Evolutionary conservation across 345 rosid species (phyloP).

Genomic region (Aurinia saxatilis): DNA sequence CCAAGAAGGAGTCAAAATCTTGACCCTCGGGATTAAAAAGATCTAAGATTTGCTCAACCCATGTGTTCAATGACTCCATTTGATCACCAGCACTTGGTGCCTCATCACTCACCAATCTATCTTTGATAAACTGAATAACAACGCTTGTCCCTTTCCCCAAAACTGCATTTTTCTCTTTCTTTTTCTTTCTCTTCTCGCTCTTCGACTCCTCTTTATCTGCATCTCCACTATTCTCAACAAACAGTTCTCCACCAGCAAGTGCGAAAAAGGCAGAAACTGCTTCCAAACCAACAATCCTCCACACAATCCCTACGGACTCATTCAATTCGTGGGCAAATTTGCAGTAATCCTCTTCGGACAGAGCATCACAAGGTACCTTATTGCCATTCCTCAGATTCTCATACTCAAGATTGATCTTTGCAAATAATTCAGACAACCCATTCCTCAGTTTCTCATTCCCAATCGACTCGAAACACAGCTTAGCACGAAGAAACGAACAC

Average conservation of each 20-base stretch:
- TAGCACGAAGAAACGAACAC: slow-evolving; percentile 42
- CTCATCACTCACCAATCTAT: slow-evolving; percentile 35
- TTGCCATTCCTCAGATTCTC: slow-evolving; percentile 23
- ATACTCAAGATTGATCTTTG: slow-evolving; percentile 16
- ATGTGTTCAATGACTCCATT: slow-evolving; percentile 32
- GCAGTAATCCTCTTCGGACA: slow-evolving; percentile 34
- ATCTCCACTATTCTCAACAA: slow-evolving; percentile 32
- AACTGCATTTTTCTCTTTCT: slow-evolving; percentile 61
- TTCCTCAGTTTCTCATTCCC: slow-evolving; percentile 30
- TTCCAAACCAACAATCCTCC: slow-evolving; percentile 80
- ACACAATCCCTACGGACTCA: slow-evolving; percentile 37
- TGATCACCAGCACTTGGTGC: slow-evolving; percentile 22
- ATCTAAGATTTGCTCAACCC: slow-evolving; percentile 35
- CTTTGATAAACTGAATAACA: slow-evolving; percentile 60
- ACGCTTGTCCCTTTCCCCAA: slow-evolving; percentile 69
- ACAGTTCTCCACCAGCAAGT: slow-evolving; percentile 52
- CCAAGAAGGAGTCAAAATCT: slow-evolving; percentile 43
- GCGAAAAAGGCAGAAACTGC: slow-evolving; percentile 50
- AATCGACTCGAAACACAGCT: slow-evolving; percentile 36
- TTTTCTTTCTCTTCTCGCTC: slow-evolving; percentile 48
- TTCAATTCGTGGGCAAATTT: slow-evolving; percentile 47
- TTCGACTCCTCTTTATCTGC: slow-evolving; percentile 33
- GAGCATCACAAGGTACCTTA: slow-evolving; percentile 32
- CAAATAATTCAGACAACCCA: slow-evolving; percentile 29
- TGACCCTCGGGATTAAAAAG: slow-evolving; percentile 43